Evolutionary conservation across 2,329 filamentous ascomycete genomes (phyloP).

Genomic region (Chrysosporium queenslandicum): DNA sequence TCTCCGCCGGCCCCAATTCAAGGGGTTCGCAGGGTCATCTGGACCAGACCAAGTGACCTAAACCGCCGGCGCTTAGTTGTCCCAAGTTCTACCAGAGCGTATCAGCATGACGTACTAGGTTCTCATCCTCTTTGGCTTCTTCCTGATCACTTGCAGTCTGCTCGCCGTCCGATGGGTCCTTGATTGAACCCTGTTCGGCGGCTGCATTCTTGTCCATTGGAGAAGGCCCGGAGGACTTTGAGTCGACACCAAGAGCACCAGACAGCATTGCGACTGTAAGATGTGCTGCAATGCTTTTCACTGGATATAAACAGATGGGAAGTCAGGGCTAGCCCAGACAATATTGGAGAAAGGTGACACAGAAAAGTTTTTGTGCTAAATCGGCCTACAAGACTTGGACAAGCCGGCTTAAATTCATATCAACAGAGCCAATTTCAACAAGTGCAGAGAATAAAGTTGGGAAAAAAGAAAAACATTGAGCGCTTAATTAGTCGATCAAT

Average conservation of each 20-base stretch:
- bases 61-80: neutral
- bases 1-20: constrained; percentile 46
- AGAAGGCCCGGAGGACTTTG: neutral
- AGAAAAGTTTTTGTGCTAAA: neutral
- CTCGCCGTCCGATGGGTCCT: neutral
- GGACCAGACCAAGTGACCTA: constrained; percentile 42
- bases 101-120: constrained; percentile 6
- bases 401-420: neutral
- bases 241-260: neutral
- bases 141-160: constrained; percentile 2
- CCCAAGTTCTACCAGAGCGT: neutral
- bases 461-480: neutral
- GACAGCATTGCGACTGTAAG: neutral
- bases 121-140: constrained; percentile 9
- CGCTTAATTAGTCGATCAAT: too few species aligned
- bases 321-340: neutral
- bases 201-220: neutral
- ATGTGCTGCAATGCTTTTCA: neutral
- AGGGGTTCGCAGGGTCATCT: constrained; percentile 40
- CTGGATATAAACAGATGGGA: neutral
- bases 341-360: neutral
- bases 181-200: neutral
- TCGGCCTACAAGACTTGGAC: neutral
- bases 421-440: neutral
- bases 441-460: neutral